Percentiles rank a stretch among this genome's conserved stretches.
Evolutionary conservation across 306 rosid species (phyloP).

Genomic region (Corylus heterophylla): DNA sequence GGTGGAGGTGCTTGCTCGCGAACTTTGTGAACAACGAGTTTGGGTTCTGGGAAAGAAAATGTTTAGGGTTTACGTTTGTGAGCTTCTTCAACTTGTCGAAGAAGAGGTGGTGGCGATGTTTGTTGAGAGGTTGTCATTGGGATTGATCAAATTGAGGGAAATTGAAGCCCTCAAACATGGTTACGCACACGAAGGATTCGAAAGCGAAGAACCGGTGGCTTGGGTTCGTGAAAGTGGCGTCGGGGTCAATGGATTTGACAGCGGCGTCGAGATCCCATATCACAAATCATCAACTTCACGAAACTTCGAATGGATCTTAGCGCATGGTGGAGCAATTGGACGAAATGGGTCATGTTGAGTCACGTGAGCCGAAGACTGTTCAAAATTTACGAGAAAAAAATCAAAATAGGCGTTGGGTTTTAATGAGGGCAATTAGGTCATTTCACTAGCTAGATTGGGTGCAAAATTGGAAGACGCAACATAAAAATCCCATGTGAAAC

Average conservation of each 20-base stretch:
- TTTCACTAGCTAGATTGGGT: too few species aligned
- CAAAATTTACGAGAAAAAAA: too few species aligned
- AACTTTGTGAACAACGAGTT: conserved; percentile 56
- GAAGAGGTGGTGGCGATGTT: conserved; percentile 28
- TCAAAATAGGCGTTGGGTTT: too few species aligned
- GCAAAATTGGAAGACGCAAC: too few species aligned
- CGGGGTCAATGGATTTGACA: conserved; percentile 59
- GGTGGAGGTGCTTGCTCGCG: conserved; percentile 63
- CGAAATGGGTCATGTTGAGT: conserved; percentile 55
- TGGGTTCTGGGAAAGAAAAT: conserved; percentile 50
- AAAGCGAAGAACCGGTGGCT: conserved; percentile 59
- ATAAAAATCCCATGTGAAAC: too few species aligned
- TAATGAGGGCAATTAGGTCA: too few species aligned
- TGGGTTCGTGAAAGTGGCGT: conserved; percentile 44
- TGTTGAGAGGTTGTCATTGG: neutral
- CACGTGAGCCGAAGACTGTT: conserved; percentile 36
- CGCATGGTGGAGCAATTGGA: conserved; percentile 53
- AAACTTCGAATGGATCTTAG: conserved; percentile 54
- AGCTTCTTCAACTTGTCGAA: conserved; percentile 66
- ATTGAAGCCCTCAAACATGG: conserved; percentile 79
- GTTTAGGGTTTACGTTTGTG: conserved; percentile 44
- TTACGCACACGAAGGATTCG: conserved; percentile 70
- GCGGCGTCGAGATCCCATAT: conserved; percentile 90
- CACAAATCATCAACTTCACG: conserved; percentile 62
- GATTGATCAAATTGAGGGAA: conserved; percentile 48